A percentile compares a stretch with the other conserved stretches of the same genome.
These are phyloP conservation scores for Neofusicoccum sp. DNA, from an alignment of 2,329 filamentous ascomycete species.

Conservation along the genomic window DNA sequence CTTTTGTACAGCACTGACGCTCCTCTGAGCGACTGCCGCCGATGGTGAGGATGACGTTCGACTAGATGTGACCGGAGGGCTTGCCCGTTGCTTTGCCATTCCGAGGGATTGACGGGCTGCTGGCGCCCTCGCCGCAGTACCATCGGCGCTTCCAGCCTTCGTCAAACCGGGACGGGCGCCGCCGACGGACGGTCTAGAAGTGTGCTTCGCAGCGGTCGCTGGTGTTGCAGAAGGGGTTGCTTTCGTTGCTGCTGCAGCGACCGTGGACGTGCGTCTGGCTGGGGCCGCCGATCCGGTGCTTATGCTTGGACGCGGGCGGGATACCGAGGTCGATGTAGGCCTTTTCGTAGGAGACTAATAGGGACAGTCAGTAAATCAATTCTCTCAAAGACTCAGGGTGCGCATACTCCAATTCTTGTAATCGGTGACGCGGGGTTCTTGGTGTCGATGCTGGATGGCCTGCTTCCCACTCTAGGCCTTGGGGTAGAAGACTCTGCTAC, in stretches of 20 bases:
- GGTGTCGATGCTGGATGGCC: conserved; percentile 20
- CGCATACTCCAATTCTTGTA: conserved; percentile 13
- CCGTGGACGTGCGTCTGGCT: conserved; percentile 15
- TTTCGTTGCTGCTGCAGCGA: conserved; percentile 7
- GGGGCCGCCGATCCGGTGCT: too few relatives aligned
- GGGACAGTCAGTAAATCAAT: not conserved
- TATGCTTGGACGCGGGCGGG: conserved; percentile 14
- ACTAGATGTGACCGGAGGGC: conserved; percentile 20
- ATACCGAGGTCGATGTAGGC: conserved; percentile 20
- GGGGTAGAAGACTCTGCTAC: conserved; percentile 23
- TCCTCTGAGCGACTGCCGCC: conserved; percentile 12
- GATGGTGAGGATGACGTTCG: conserved; percentile 2
- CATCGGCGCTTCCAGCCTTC: conserved; percentile 5
- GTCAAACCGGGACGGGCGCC: conserved; percentile 2
- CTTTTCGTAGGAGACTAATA: conserved; percentile 17
- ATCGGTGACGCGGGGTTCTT: conserved; percentile 26
- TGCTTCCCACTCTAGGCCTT: conserved; percentile 6
- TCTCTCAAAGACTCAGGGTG: not conserved
- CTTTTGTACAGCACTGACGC: conserved; percentile 24
- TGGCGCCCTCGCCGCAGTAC: not conserved
- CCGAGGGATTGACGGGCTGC: conserved; percentile 1
- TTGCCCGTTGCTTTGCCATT: conserved; percentile 4
- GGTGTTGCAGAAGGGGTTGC: not conserved
- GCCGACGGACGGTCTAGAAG: conserved; percentile 1
- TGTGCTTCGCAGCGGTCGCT: conserved; percentile 1